Conservation (phyloP, 2,329 filamentous ascomycete species). For the Rutstroemia sp. region DNA sequence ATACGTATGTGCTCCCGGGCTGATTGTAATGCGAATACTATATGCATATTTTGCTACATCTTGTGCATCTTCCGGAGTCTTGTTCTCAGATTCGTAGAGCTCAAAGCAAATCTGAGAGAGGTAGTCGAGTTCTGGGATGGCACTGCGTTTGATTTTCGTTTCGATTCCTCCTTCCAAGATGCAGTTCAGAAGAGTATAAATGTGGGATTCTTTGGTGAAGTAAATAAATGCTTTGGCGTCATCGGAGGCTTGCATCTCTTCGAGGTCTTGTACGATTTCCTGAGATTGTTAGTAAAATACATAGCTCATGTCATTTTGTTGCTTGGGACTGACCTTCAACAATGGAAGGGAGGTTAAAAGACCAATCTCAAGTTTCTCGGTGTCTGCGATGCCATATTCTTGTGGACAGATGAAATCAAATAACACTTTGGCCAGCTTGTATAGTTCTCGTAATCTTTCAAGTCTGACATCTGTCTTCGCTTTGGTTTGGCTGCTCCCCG, state of each 20-base stretch:
- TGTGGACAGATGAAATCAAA: conserved; percentile 99
- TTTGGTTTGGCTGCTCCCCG: conserved; percentile 65
- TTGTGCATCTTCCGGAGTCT: conserved; percentile 24
- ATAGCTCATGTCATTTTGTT: neutral
- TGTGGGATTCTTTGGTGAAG: conserved; percentile 98
- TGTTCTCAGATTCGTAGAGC: conserved; percentile 87
- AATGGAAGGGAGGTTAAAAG: conserved; percentile 87
- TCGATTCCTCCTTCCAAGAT: conserved; percentile 95
- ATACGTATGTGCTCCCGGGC: conserved; percentile 91
- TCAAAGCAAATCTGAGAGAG: conserved; percentile 97
- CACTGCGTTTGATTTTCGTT: conserved; percentile 91
- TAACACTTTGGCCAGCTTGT: conserved; percentile 85
- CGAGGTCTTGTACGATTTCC: conserved; percentile 93
- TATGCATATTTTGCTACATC: conserved; percentile 61
- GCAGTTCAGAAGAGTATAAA: conserved; percentile 96
- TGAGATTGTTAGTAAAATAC: conserved; percentile 31
- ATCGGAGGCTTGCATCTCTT: conserved; percentile 92
- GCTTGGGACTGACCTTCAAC: conserved; percentile 42
- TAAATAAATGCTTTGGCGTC: conserved; percentile 97
- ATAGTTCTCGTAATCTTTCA: conserved; percentile 84
- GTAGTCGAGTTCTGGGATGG: conserved; percentile 95
- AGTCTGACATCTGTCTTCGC: conserved; percentile 78
- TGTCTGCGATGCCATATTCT: conserved; percentile 93
- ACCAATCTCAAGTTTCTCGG: conserved; percentile 97
- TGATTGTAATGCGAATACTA: conserved; percentile 92